Evolutionary conservation across 2,329 filamentous ascomycete genomes (phyloP), one percentile per base, ranked within the genome.

Genomic region (Westerdykella aurantiaca): DNA sequence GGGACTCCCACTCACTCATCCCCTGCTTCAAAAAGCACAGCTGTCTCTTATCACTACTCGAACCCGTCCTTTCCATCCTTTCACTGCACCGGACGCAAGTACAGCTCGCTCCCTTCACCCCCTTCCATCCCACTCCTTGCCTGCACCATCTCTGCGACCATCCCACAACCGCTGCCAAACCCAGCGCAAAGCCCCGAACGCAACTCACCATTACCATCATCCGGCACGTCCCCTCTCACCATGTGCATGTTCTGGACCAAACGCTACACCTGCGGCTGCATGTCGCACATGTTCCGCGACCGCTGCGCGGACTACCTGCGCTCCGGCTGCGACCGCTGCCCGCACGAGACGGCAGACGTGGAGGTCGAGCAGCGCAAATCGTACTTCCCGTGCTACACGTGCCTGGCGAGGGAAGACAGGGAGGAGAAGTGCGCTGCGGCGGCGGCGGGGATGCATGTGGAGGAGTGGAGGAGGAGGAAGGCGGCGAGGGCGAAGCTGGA

Each of bases 381-480:
- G 4, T 42, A 45, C 44, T 49, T 50, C 39, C 33, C 23, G 12
- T 53, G 50, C 48, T 53, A 41, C 37, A 46, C 50, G 29, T 53
- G 50, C 39, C 33, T 53, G 14, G 22, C 25, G 11, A 10, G 12
- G 2, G 46, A 49, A n/a, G 44, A 41, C 11, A 6, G 11, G 3
- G 10, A 33, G 6, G 47, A 44, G n/a, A 38, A 37, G 31, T 16
- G 3, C 6, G 31, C 34, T 21, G 44, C 37, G 10, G 37, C 31
- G 14, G 11, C 12, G 1, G 33, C 14, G 4, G 31, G 22, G 5
- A 22, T 37, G 38, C 7, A 22, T 12, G 16, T 12, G 22, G 40
- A 35, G 1, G 33, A 39, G 23, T 25, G 23, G 6, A 31, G 14
- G n/a, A 21, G 11, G 14, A 37, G 35, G 9, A 31, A 25, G 9